Percentiles rank a stretch among this genome's conserved stretches.
phyloP scores from a whole-genome alignment of 805 yeast species.

The Candida jianshihensis region DNA sequence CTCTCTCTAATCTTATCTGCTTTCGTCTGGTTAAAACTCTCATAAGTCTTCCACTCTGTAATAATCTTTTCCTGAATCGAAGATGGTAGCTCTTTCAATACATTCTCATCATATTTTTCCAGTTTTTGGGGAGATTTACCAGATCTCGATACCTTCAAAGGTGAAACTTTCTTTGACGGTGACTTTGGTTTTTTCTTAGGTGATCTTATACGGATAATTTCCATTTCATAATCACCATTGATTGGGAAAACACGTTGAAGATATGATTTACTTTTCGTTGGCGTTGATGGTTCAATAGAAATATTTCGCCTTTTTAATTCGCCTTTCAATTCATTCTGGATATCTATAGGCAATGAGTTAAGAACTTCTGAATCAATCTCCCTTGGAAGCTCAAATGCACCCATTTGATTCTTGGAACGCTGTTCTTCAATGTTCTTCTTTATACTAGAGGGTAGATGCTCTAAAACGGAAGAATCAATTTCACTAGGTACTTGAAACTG shows the following conservation, averaged over 20 bases:
- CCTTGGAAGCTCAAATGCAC: slow-evolving; percentile 18
- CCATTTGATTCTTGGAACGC: slow-evolving; percentile 11
- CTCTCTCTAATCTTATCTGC: slow-evolving; percentile 9
- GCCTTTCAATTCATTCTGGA: slow-evolving; percentile 51
- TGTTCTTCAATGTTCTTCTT: slow-evolving; percentile 9
- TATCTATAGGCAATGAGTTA: slow-evolving; percentile 54
- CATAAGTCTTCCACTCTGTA: slow-evolving; percentile 15
- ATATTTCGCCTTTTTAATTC: slow-evolving; percentile 42
- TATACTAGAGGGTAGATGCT: slow-evolving; percentile 18
- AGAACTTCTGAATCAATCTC: slow-evolving; percentile 63
- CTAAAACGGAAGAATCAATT: slow-evolving; percentile 21
- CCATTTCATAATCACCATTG: slow-evolving; percentile 6
- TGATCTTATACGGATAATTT: slow-evolving; percentile 13
- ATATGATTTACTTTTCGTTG: slow-evolving; percentile 14
- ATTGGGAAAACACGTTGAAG: slow-evolving; percentile 18
- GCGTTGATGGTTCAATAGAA: slow-evolving; percentile 16
- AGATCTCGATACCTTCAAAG: slow-evolving; percentile 7
- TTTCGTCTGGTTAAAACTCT: slow-evolving; percentile 8
- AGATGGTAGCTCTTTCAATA: slow-evolving; percentile 20
- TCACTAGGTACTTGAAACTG: slow-evolving; percentile 24
- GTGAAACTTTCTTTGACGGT: slow-evolving; percentile 10
- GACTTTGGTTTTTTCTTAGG: slow-evolving; percentile 5
- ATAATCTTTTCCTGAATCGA: slow-evolving; percentile 13
- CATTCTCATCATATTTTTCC: slow-evolving; percentile 14
- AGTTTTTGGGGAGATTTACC: slow-evolving; percentile 1